Evolutionary conservation across 768 basidiomycete species (phyloP).

Genomic region (Crucibulum laeve): DNA sequence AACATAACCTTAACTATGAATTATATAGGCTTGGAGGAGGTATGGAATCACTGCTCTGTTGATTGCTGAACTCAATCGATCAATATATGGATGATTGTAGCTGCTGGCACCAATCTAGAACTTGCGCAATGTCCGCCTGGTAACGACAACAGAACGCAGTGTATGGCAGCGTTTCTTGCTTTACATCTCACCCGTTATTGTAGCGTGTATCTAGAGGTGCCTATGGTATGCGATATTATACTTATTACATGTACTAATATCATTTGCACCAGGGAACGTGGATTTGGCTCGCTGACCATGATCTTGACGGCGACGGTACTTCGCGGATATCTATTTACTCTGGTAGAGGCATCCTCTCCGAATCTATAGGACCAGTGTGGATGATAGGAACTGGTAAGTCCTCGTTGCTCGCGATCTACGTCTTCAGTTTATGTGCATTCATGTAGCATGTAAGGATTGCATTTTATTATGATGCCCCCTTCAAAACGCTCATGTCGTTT

Average conservation of each 20-base stretch:
- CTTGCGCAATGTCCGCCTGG: conserved; percentile 32
- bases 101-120: conserved; percentile 43
- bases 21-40: conserved; percentile 27
- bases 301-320: conserved; percentile 44
- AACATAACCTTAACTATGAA: conserved; percentile 5
- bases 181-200: conserved; percentile 46
- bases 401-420: neutral
- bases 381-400: conserved; percentile 53
- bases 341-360: conserved; percentile 60
- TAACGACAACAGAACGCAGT: conserved; percentile 26
- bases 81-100: conserved; percentile 20
- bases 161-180: conserved; percentile 55
- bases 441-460: conserved; percentile 13
- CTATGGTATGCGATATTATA: neutral
- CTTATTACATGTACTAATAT: neutral
- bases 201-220: conserved; percentile 52
- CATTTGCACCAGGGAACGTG: conserved; percentile 32
- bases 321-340: conserved; percentile 43
- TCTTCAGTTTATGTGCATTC: no score
- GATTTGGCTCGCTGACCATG: conserved; percentile 72
- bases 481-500: conserved; percentile 1
- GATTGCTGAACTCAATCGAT: neutral
- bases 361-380: conserved; percentile 68
- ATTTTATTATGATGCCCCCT: neutral
- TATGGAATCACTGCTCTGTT: conserved; percentile 4